These are phyloP conservation scores for Solanum lycopersicoides DNA, from an alignment of 257 asterid genomes.

Conservation along the genomic window DNA sequence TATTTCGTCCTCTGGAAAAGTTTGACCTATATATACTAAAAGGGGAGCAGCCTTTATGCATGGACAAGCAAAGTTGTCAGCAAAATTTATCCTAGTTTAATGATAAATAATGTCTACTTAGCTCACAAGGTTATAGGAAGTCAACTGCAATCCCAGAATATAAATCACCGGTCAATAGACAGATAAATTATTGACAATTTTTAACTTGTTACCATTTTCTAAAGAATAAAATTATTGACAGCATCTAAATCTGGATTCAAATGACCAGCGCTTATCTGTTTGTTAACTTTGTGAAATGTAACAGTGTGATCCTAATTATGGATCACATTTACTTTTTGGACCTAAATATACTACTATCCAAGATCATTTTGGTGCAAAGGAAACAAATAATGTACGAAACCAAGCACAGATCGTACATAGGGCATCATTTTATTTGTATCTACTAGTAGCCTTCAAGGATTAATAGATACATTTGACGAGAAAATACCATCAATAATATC, in stretches of 20 bases:
- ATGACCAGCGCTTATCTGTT: not conserved
- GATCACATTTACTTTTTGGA: not conserved
- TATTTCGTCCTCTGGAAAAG: not conserved
- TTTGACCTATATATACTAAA: not conserved
- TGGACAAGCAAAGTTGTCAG: not conserved
- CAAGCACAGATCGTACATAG: not conserved
- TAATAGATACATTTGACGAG: not conserved
- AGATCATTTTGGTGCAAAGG: not conserved
- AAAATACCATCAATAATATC: not conserved
- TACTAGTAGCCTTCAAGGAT: not conserved
- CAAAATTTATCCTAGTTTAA: not conserved
- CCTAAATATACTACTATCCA: not conserved
- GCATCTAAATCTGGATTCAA: not conserved
- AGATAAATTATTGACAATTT: not conserved
- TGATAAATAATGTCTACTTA: not conserved
- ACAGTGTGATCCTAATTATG: not conserved
- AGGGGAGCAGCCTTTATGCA: not conserved
- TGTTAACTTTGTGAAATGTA: not conserved
- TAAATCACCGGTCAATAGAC: not conserved
- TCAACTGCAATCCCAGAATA: not conserved
- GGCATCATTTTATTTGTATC: not conserved
- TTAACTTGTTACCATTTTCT: not conserved
- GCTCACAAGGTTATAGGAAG: not conserved
- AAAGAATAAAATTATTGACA: not conserved
- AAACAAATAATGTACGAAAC: not conserved